Percentiles rank a stretch among this genome's conserved stretches.
Conservation (phyloP, 2,329 filamentous ascomycete genomes). For the Pezicula radicicola region DNA sequence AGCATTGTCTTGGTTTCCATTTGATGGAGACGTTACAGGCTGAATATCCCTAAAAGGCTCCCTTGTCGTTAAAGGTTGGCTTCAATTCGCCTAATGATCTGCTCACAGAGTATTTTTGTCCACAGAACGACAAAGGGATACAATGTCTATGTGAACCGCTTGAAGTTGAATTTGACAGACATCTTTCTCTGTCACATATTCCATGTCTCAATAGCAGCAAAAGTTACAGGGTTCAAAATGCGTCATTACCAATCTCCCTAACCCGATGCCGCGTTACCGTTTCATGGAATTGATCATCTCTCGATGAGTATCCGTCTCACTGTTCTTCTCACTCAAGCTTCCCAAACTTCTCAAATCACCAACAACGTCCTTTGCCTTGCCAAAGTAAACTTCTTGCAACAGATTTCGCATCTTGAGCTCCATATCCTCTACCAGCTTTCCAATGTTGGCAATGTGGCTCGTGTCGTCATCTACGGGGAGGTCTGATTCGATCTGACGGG, state of each 20-base stretch:
- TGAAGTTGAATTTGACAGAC: too few relatives aligned
- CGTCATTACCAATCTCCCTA: neutral
- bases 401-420: slow-evolving; percentile 99
- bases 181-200: too few relatives aligned
- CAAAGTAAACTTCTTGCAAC: slow-evolving; percentile 98
- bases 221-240: too few relatives aligned
- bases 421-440: slow-evolving; percentile 96
- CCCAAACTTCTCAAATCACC: slow-evolving; percentile 88
- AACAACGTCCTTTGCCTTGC: slow-evolving; percentile 98
- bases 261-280: slow-evolving; percentile 11
- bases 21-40: too few relatives aligned
- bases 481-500: slow-evolving; percentile 90
- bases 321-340: slow-evolving; percentile 78
- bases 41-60: too few relatives aligned
- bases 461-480: slow-evolving; percentile 85
- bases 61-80: too few relatives aligned
- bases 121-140: too few relatives aligned
- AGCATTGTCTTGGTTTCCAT: too few relatives aligned
- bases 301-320: slow-evolving; percentile 79
- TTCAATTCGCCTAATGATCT: too few relatives aligned
- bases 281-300: slow-evolving; percentile 74
- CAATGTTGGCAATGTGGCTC: slow-evolving; percentile 94
- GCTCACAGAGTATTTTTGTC: too few relatives aligned
- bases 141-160: too few relatives aligned
- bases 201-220: too few relatives aligned